Evolutionary conservation across 2,329 filamentous ascomycete genomes (phyloP).

Genomic region (Alternaria triticimaculans): DNA sequence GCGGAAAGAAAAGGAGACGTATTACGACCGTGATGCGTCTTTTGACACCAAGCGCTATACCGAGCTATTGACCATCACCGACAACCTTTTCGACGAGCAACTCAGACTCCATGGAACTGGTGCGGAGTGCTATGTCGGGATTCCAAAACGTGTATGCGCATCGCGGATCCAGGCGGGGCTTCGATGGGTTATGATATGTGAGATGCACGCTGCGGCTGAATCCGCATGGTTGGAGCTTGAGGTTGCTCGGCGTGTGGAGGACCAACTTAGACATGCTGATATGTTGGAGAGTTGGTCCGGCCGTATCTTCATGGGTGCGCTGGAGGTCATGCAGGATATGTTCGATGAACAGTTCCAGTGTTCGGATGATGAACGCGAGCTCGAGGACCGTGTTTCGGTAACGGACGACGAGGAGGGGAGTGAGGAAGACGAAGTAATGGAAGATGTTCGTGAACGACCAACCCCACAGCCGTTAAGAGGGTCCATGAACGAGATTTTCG

Average conservation of each 20-base stretch:
- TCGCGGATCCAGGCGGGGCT: background rate
- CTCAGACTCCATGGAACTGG: background rate
- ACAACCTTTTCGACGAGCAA: background rate
- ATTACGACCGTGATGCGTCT: background rate
- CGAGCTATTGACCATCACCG: background rate
- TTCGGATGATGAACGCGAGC: background rate
- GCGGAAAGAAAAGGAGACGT: background rate
- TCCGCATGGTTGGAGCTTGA: background rate
- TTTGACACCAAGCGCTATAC: background rate
- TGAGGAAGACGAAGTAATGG: background rate
- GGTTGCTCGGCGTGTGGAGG: background rate
- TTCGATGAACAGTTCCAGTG: background rate
- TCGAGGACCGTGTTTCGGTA: background rate
- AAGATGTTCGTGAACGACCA: background rate
- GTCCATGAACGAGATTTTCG: background rate
- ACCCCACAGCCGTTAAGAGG: background rate
- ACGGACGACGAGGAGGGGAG: background rate
- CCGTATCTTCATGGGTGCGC: background rate
- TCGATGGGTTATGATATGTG: background rate
- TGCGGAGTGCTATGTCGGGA: background rate
- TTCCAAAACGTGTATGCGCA: background rate
- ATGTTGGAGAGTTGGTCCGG: background rate
- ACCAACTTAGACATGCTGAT: background rate
- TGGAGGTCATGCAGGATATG: background rate
- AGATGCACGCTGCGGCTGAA: background rate